Conservation (phyloP, 306 rosid species). For the Glycine tomentella region DNA sequence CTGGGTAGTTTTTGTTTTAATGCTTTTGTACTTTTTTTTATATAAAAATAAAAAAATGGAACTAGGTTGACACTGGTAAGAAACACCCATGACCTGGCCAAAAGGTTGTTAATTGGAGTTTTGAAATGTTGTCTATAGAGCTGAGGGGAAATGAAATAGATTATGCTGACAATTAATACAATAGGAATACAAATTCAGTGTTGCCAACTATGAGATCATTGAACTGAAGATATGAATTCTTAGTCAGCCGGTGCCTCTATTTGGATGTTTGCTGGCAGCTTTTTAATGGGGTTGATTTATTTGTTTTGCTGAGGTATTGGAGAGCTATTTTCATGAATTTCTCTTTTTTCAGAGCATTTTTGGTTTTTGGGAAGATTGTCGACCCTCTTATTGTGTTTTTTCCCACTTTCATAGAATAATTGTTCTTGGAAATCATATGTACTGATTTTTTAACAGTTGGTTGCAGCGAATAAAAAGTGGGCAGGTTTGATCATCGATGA, state of each 20-base stretch:
- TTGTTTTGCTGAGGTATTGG: background rate
- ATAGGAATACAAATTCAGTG: background rate
- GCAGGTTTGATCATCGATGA: conserved; percentile 66
- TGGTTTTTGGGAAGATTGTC: no score
- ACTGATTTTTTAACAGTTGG: conserved; percentile 75
- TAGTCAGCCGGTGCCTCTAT: background rate
- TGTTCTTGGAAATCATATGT: conserved; percentile 1
- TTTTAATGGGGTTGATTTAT: background rate
- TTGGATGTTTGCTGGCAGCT: background rate
- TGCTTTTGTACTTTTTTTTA: background rate
- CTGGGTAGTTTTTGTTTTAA: background rate
- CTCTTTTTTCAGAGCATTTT: background rate
- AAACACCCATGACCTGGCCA: background rate
- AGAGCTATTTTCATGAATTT: background rate
- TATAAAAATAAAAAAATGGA: background rate
- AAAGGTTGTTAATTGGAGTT: background rate
- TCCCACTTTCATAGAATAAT: background rate
- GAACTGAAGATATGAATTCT: conserved; percentile 16
- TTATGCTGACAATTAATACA: conserved; percentile 5
- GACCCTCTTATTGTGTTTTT: background rate
- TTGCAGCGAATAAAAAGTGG: conserved; percentile 82
- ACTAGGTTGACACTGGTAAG: background rate
- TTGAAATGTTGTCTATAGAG: conserved; percentile 15
- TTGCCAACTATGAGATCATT: conserved; percentile 6
- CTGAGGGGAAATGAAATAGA: background rate